phyloP scores from a whole-genome alignment of 441 rosid genomes.

The Sinapis alba region DNA sequence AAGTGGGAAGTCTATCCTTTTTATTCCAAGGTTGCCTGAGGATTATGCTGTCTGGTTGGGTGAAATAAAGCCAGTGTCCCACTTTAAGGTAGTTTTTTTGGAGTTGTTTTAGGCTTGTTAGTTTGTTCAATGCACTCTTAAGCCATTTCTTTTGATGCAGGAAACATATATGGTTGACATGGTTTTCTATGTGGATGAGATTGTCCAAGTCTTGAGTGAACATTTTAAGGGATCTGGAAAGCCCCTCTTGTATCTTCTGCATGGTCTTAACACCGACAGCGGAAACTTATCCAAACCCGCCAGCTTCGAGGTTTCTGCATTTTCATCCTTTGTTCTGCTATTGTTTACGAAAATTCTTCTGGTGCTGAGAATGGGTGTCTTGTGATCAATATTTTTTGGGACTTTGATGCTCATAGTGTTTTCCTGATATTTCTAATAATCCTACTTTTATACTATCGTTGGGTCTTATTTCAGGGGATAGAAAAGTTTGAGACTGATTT shows the following conservation, averaged over 20 bases:
- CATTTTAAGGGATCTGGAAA: conserved; percentile 57
- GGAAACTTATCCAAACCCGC: conserved; percentile 81
- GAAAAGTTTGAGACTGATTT: conserved; percentile 70
- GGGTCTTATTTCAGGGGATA: conserved; percentile 58
- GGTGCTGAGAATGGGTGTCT: conserved; percentile 20
- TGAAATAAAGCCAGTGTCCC: conserved; percentile 66
- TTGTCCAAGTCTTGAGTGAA: conserved; percentile 54
- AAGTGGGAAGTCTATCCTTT: conserved; percentile 77
- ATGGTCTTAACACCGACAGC: conserved; percentile 90
- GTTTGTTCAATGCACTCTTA: not conserved
- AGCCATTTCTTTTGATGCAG: conserved; percentile 39
- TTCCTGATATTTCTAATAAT: not conserved
- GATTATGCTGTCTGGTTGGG: conserved; percentile 97
- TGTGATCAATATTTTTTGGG: not conserved
- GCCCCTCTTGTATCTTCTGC: conserved; percentile 74
- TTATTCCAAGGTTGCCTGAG: conserved; percentile 77
- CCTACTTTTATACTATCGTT: not conserved
- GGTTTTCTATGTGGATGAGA: conserved; percentile 76
- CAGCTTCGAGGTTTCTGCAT: conserved; percentile 63
- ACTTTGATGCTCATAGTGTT: conserved; percentile 7
- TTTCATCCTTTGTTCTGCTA: conserved; percentile 14
- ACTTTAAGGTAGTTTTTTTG: conserved; percentile 58
- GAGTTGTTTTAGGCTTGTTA: not conserved
- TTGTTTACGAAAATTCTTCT: not conserved
- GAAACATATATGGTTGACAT: conserved; percentile 69